Evolutionary conservation across 345 rosid species (phyloP), one percentile per base, ranked within the genome.

Genomic region (Combretum micranthum): DNA sequence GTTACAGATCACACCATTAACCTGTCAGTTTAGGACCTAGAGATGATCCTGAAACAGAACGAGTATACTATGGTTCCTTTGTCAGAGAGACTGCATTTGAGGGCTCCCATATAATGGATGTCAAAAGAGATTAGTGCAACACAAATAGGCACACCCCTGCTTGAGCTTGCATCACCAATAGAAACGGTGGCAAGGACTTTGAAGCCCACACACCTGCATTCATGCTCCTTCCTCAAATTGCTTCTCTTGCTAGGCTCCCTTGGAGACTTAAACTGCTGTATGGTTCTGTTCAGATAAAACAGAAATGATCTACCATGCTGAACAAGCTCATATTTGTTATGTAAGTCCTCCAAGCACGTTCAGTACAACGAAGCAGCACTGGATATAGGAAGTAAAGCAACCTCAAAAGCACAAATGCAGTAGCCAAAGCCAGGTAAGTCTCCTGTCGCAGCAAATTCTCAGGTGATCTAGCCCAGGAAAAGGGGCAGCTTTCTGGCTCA

Each of bases 381-480:
- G 99, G 97, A 50, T 62, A 79, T 11, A 79, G 55, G 22, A 82
- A 49, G 77, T 82, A 77, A 6, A 87, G 53, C 66, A 83, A 58
- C 66, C 94, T 77, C 64, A 80, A 15, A 37, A 89, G 67, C 58
- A 93, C 96, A 55, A 93, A 93, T 13, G 74, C 54, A 13, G 80
- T 68, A 13, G 99, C 97, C 65, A 93, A 71, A 42, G 91, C 77
- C 50, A 93, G 69, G 64, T 75, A 93, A 0, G 97, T 93, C 70
- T 89, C 97, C 63, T 89, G 91, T 7, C 71, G 76, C 50, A 93
- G 79, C 75, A 87, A 57, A 57, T 89, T 87, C 80, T 85, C 96
- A 1, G 99, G 99, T 47, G 99, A 88, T 76, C 83, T 89, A 60
- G 91, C 96, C 99, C 99, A 93, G 52, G 89, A 76, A 73, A 86